phyloP scores from a whole-genome alignment of 177 flowering plant genomes.

The Vitis hybrid region DNA sequence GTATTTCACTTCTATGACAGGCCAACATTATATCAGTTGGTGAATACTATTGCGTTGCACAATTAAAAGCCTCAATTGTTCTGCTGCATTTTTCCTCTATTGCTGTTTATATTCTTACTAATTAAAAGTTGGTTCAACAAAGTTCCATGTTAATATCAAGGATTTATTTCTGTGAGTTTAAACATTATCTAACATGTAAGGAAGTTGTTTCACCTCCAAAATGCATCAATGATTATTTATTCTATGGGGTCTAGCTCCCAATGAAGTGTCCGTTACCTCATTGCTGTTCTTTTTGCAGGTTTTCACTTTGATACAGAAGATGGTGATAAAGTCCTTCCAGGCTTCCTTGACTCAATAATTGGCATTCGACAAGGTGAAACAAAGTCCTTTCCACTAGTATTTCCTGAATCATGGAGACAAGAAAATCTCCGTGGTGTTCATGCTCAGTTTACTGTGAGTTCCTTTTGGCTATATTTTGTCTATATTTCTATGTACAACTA shows the following conservation, averaged over 20 bases:
- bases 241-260: background rate
- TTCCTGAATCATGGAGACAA: slow-evolving; percentile 89
- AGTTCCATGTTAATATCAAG: background rate
- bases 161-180: background rate
- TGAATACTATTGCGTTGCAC: no score
- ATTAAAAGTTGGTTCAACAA: background rate
- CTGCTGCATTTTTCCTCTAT: background rate
- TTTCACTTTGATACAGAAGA: slow-evolving; percentile 94
- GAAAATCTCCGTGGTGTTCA: slow-evolving; percentile 77
- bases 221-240: background rate
- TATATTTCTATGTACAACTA: background rate
- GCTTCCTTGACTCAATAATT: slow-evolving; percentile 73
- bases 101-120: background rate
- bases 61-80: no score
- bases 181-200: background rate
- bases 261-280: background rate
- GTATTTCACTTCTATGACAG: background rate
- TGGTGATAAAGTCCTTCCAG: slow-evolving; percentile 73
- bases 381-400: slow-evolving; percentile 71
- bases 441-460: slow-evolving; percentile 85
- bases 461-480: background rate
- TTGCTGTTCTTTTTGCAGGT: slow-evolving; percentile 38
- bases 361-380: slow-evolving; percentile 83
- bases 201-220: background rate
- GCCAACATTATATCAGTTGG: no score